phyloP scores from a whole-genome alignment of 148 eudicot species.

The Fagopyrum tataricum region DNA sequence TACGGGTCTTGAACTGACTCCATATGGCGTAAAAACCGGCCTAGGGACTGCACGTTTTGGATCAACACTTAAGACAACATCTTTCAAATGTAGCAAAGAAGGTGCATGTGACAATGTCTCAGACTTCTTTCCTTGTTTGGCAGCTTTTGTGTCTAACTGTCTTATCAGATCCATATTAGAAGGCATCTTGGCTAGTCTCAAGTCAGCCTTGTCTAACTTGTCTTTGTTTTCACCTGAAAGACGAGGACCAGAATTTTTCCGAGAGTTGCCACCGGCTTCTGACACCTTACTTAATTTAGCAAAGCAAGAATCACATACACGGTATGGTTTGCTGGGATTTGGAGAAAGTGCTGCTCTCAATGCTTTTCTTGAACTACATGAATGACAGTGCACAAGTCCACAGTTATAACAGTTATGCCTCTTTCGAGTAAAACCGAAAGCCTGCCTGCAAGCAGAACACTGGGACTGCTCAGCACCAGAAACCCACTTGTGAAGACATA shows the following conservation, averaged over 20 bases:
- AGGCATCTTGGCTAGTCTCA: slow-evolving; percentile 57
- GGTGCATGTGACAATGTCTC: slow-evolving; percentile 67
- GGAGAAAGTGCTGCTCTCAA: slow-evolving; percentile 84
- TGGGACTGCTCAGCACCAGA: slow-evolving; percentile 97
- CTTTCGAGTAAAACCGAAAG: slow-evolving; percentile 93
- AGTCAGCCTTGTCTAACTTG: slow-evolving; percentile 73
- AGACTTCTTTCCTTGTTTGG: slow-evolving; percentile 78
- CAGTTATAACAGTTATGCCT: slow-evolving; percentile 97
- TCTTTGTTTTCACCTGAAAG: slow-evolving; percentile 94
- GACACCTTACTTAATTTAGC: slow-evolving; percentile 69
- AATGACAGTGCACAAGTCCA: slow-evolving; percentile 94
- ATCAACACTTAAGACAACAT: slow-evolving; percentile 48
- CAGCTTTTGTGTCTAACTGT: slow-evolving; percentile 83
- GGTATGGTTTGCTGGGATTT: slow-evolving; percentile 80
- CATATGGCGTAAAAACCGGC: slow-evolving; percentile 46
- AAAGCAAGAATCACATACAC: slow-evolving; percentile 91
- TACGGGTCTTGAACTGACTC: slow-evolving; percentile 69
- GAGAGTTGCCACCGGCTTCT: slow-evolving; percentile 45
- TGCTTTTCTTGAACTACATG: slow-evolving; percentile 86
- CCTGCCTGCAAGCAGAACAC: slow-evolving; percentile 89
- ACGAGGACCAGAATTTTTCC: slow-evolving; percentile 64
- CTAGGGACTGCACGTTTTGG: slow-evolving; percentile 54
- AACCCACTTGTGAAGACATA: slow-evolving; percentile 96
- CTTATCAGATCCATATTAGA: slow-evolving; percentile 72
- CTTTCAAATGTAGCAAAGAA: slow-evolving; percentile 68